Percentiles rank a stretch among this genome's conserved stretches.
Evolutionary conservation across 805 yeast species (phyloP).

Genomic region (Brettanomyces anomalus): DNA sequence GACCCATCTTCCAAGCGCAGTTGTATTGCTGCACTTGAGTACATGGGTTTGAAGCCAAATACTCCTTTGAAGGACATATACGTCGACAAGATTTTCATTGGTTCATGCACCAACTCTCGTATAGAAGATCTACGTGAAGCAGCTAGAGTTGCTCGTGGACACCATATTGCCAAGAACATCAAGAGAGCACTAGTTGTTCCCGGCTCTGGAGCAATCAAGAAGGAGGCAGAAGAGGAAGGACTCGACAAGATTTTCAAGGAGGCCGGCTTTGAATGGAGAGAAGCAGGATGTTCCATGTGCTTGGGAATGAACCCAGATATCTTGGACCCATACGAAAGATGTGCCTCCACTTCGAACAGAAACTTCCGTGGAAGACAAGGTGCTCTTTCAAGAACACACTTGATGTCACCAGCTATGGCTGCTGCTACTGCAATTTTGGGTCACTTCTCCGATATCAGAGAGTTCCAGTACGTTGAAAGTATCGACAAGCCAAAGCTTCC

Average conservation of each 20-base stretch:
- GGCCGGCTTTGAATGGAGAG: constrained; percentile 98
- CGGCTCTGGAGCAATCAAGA: constrained; percentile 92
- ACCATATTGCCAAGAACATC: constrained; percentile 73
- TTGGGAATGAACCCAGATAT: constrained; percentile 99
- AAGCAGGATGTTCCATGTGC: constrained; percentile 99
- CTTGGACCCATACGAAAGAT: constrained; percentile 88
- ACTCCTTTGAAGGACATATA: constrained; percentile 65
- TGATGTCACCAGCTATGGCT: constrained; percentile 99
- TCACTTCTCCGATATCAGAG: constrained; percentile 83
- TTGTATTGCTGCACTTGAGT: constrained; percentile 83
- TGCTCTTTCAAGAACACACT: constrained; percentile 88
- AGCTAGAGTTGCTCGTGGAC: constrained; percentile 86
- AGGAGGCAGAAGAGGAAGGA: constrained; percentile 92
- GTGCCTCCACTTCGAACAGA: constrained; percentile 98
- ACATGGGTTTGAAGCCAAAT: constrained; percentile 86
- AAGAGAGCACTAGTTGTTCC: constrained; percentile 88
- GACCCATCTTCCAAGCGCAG: constrained; percentile 75
- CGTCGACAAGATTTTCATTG: constrained; percentile 92
- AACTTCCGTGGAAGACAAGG: constrained; percentile 99
- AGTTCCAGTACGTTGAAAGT: constrained; percentile 51
- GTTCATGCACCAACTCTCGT: constrained; percentile 96
- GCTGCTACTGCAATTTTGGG: constrained; percentile 97
- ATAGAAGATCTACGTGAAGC: constrained; percentile 96
- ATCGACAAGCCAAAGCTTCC: constrained; percentile 52
- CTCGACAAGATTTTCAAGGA: constrained; percentile 80